A percentile compares a stretch with the other conserved stretches of the same genome.
Evolutionary conservation across 495 filamentous ascomycete genomes (phyloP).

Genomic region (Aspergillus ostianus): DNA sequence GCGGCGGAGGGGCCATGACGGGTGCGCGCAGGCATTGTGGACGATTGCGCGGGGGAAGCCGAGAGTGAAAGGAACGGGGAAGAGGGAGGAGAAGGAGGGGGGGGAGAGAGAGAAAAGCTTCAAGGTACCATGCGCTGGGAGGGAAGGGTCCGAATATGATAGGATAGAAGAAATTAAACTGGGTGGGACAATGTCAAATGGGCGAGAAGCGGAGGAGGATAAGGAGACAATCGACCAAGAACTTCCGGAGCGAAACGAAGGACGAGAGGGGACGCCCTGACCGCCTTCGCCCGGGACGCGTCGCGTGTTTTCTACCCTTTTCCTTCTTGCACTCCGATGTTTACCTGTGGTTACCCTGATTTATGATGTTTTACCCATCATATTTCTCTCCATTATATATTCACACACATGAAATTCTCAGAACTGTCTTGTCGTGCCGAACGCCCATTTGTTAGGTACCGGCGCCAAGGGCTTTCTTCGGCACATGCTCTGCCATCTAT

Average conservation of each 20-base stretch:
- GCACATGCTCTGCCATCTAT: no score
- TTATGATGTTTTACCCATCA: no score
- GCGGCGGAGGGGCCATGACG: slow-evolving; percentile 40
- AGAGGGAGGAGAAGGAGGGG: slow-evolving; percentile 23
- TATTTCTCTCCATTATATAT: no score
- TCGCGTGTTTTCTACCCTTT: slow-evolving; percentile 17
- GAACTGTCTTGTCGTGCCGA: no score
- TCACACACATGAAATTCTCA: no score
- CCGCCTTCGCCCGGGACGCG: slow-evolving; percentile 23
- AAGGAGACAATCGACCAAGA: slow-evolving; percentile 3
- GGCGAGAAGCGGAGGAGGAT: slow-evolving; percentile 8
- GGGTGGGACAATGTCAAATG: slow-evolving; percentile 9
- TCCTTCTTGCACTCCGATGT: background rate
- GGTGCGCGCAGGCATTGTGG: slow-evolving; percentile 51
- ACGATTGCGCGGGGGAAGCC: slow-evolving; percentile 27
- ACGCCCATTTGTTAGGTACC: no score
- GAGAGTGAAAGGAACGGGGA: slow-evolving; percentile 38
- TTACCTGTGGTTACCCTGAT: background rate
- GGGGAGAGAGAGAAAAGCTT: slow-evolving; percentile 13
- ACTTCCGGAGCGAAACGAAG: slow-evolving; percentile 2
- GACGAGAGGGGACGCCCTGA: slow-evolving; percentile 9
- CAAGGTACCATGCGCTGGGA: slow-evolving; percentile 22
- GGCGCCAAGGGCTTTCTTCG: no score
- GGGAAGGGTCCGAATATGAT: background rate
- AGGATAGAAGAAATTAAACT: slow-evolving; percentile 2